Evolutionary conservation across 371 early-diverging fungal species (phyloP), one percentile per base, ranked within the genome.

Genomic region (Mucor indicus): DNA sequence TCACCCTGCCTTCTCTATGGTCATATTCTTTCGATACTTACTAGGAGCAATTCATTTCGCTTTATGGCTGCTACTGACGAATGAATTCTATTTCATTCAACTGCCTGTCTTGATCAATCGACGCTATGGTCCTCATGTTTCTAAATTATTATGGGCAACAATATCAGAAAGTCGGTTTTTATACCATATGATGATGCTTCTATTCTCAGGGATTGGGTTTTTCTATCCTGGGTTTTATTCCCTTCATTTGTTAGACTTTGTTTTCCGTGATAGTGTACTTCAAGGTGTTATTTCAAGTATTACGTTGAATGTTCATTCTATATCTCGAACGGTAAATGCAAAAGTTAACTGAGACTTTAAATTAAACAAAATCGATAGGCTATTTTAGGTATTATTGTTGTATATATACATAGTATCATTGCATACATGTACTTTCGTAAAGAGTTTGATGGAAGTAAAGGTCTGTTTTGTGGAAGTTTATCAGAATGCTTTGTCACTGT

Each of bases 251-350:
- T 38, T 81, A n/a, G 81, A 81, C 39, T 78, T 78, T 55, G 62
- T 77, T n/a, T 81, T 72, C 54, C 58, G 81, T 12, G 81, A 81
- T 53, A 69, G 71, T 23, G 70, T 77, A 10, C 44, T 81, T 22
- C 81, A 81, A 42, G 81, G 79, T n/a, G 81, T 81, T 43, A 79
- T 81, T 48, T 60, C 74, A 2, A 75, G 75, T 44, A 72, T 81
- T 12, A 78, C 81, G 3, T 33, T 81, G 38, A 81, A 81, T 45
- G 63, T 72, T 23, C 69, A 58, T 38, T 78, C 81, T 1, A 65
- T 81, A 15, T 63, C 77, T 16, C 58, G 72, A 43, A 81, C 81
- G 12, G 70, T 62, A 62, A 46, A 53, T 29, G 2, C 2, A 12
- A 31, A 17, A n/a, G n/a, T n/a, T n/a, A n/a, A n/a, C n/a, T n/a